A percentile compares a stretch with the other conserved stretches of the same genome.
Conservation (phyloP, 768 basidiomycete genomes). For the Psilocybe sp. region DNA sequence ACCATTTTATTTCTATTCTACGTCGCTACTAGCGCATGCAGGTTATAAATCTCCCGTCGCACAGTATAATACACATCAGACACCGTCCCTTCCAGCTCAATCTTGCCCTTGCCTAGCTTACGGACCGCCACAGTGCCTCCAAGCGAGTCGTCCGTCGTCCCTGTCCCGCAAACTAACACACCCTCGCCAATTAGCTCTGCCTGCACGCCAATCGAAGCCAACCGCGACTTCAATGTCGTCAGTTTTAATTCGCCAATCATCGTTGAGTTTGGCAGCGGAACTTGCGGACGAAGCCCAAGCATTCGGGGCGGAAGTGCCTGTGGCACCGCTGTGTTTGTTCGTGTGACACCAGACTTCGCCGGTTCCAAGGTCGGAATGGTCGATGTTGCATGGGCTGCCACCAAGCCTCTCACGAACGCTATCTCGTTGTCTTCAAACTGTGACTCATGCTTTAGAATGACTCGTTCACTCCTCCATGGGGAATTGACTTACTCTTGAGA, state of each 20-base stretch:
- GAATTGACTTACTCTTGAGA: constrained; percentile 72
- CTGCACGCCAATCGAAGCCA: constrained; percentile 73
- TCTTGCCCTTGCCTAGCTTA: constrained; percentile 80
- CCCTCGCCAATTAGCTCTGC: constrained; percentile 98
- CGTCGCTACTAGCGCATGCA: constrained; percentile 87
- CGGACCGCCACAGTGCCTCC: constrained; percentile 81
- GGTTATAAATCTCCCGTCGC: constrained; percentile 82
- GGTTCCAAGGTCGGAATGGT: constrained; percentile 89
- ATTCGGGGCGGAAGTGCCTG: constrained; percentile 34
- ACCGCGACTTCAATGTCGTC: constrained; percentile 79
- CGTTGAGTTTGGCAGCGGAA: constrained; percentile 78
- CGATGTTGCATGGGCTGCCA: constrained; percentile 81
- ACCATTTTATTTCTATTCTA: constrained; percentile 27
- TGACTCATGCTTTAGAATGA: neutral
- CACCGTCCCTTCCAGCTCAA: constrained; percentile 87
- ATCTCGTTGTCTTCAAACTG: constrained; percentile 99
- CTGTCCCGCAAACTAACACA: constrained; percentile 82
- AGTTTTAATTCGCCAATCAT: constrained; percentile 98
- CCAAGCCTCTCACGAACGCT: constrained; percentile 86
- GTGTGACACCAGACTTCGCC: constrained; percentile 29
- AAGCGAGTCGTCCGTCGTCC: constrained; percentile 40
- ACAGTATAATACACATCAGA: constrained; percentile 90
- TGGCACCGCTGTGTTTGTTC: constrained; percentile 18
- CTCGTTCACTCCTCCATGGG: neutral
- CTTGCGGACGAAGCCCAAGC: constrained; percentile 65